These are phyloP conservation scores for Apiospora koreana DNA, from an alignment of 2,329 filamentous ascomycete genomes.

Conservation along the genomic window DNA sequence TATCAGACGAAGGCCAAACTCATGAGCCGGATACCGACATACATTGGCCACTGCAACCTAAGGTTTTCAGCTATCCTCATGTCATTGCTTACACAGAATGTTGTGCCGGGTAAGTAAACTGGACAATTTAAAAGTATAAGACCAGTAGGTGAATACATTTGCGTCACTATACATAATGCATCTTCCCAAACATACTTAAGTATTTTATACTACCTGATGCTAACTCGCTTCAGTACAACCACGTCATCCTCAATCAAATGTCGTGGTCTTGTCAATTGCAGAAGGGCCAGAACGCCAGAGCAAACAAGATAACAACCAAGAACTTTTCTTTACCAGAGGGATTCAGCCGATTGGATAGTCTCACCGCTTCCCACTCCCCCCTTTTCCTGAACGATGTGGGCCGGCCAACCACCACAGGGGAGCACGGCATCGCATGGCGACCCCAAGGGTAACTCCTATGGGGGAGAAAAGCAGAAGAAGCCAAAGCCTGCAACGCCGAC, in stretches of 20 bases:
- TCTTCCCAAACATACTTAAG: neutral
- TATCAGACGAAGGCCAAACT: neutral
- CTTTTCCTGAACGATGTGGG: neutral
- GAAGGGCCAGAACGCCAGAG: neutral
- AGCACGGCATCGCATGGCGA: neutral
- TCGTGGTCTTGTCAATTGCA: neutral
- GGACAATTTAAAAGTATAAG: neutral
- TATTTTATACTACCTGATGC: constrained; percentile 4
- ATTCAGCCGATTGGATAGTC: neutral
- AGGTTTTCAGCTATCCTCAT: neutral
- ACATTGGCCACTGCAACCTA: neutral
- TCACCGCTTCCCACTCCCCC: neutral
- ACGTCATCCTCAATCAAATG: neutral
- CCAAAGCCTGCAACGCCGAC: neutral
- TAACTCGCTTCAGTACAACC: constrained; percentile 4
- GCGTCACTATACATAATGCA: neutral
- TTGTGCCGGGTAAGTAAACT: neutral
- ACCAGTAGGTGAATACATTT: neutral
- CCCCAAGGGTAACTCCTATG: too few species aligned
- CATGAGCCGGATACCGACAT: neutral
- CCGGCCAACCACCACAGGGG: neutral
- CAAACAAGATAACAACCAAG: neutral
- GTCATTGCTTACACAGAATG: neutral
- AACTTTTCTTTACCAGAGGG: neutral
- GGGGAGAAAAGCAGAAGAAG: neutral